Evolutionary conservation across 2,329 filamentous ascomycete species (phyloP).

Genomic region (Penicillium sp.): DNA sequence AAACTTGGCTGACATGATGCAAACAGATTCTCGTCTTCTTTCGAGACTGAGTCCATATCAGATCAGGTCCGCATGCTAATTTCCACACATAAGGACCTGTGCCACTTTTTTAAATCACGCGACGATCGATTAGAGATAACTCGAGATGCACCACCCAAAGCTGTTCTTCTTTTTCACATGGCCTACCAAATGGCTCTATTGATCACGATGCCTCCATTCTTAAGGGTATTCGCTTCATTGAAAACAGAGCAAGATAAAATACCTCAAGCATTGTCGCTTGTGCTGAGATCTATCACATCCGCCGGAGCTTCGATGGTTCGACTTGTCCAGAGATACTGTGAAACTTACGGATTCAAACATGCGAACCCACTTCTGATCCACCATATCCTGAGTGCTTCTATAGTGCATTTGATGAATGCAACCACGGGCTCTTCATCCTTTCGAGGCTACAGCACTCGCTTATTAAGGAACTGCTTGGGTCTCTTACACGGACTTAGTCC

Average conservation of each 20-base stretch:
- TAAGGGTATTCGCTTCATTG: constrained; percentile 1
- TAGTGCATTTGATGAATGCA: constrained; percentile 12
- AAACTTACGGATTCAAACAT: not conserved
- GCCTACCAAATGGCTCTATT: constrained; percentile 12
- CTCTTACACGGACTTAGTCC: not conserved
- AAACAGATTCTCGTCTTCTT: constrained; percentile 7
- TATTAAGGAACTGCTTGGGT: constrained; percentile 1
- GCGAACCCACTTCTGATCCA: constrained; percentile 13
- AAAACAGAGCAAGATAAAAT: not conserved
- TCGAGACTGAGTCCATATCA: not conserved
- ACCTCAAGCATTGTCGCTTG: constrained; percentile 1
- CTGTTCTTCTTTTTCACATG: constrained; percentile 11
- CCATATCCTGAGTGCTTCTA: constrained; percentile 9
- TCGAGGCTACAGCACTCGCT: constrained; percentile 6
- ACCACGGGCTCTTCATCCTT: not conserved
- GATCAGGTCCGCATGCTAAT: constrained; percentile 8
- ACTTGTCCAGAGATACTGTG: constrained; percentile 6
- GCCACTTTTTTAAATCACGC: not conserved
- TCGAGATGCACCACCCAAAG: constrained; percentile 1
- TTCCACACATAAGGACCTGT: constrained; percentile 3
- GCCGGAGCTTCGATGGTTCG: constrained; percentile 10
- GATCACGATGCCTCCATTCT: constrained; percentile 12
- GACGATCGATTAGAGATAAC: not conserved
- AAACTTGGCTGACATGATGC: not conserved
- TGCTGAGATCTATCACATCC: constrained; percentile 7